phyloP scores from a whole-genome alignment of 139 green algal genomes.

The Eudorina sp. region DNA sequence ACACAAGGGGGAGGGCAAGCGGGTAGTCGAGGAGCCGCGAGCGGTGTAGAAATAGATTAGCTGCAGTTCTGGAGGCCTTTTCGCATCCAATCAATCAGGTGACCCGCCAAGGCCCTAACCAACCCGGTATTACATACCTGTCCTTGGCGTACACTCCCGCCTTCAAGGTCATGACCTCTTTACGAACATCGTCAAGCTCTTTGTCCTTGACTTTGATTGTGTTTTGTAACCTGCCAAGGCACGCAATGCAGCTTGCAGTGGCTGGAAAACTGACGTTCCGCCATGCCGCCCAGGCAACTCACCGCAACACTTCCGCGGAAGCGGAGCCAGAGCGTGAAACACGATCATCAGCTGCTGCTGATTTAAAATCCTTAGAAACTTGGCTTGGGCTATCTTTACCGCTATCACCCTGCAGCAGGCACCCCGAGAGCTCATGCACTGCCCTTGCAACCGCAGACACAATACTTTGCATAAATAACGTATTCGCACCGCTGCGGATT shows the following conservation, averaged over 20 bases:
- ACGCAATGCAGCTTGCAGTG: not conserved
- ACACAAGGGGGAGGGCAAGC: too few relatives aligned
- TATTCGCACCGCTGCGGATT: not conserved
- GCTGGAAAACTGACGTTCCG: not conserved
- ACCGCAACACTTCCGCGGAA: constrained; percentile 8
- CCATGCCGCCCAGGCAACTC: not conserved
- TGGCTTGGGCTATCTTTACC: not conserved
- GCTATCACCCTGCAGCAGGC: not conserved
- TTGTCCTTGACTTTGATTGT: not conserved
- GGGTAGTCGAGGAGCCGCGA: too few relatives aligned
- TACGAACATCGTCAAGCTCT: constrained; percentile 8
- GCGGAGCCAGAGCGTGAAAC: not conserved
- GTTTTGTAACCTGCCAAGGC: not conserved
- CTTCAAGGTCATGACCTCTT: constrained; percentile 2
- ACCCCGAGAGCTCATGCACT: too few relatives aligned
- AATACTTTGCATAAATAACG: not conserved
- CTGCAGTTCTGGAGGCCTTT: too few relatives aligned
- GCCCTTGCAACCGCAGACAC: not conserved
- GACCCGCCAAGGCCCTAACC: too few relatives aligned
- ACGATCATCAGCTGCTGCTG: not conserved
- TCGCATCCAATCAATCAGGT: too few relatives aligned
- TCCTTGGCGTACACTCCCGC: constrained; percentile 10
- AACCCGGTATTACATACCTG: too few relatives aligned
- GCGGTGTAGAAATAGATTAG: too few relatives aligned
- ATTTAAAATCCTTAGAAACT: not conserved